A percentile compares a stretch with the other conserved stretches of the same genome.
Evolutionary conservation across 768 basidiomycete species (phyloP).

Genomic region (Mycena chlorophos): DNA sequence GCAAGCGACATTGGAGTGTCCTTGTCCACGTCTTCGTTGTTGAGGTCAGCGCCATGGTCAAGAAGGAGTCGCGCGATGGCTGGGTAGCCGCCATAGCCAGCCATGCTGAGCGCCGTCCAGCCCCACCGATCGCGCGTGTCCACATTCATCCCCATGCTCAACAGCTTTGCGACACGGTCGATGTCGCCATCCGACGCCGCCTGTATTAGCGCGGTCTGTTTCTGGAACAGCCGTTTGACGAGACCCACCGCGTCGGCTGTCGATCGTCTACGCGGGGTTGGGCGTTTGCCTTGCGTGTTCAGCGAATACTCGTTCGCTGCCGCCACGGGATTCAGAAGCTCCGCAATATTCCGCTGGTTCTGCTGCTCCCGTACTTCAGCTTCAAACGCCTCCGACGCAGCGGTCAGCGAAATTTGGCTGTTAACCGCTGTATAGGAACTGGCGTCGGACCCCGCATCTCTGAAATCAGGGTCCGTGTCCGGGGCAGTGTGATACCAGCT

Average conservation of each 20-base stretch:
- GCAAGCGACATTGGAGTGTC: slow-evolving; percentile 20
- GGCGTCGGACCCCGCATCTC: background rate
- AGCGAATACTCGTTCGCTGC: slow-evolving; percentile 8
- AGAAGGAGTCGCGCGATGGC: slow-evolving; percentile 21
- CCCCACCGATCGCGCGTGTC: slow-evolving; percentile 15
- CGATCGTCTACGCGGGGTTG: background rate
- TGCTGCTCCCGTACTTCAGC: slow-evolving; percentile 9
- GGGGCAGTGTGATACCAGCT: slow-evolving; percentile 1
- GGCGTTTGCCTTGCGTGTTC: background rate
- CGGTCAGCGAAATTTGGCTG: slow-evolving; percentile 4
- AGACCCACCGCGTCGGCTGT: slow-evolving; percentile 13
- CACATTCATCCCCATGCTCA: slow-evolving; percentile 17
- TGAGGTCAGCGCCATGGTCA: slow-evolving; percentile 18
- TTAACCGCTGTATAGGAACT: background rate
- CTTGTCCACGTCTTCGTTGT: slow-evolving; percentile 22
- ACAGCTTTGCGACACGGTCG: slow-evolving; percentile 13
- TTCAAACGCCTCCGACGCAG: slow-evolving; percentile 10
- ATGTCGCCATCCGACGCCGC: slow-evolving; percentile 22
- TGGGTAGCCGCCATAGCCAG: slow-evolving; percentile 19
- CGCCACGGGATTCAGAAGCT: slow-evolving; percentile 11
- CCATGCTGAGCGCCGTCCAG: slow-evolving; percentile 23
- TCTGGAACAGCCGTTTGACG: slow-evolving; percentile 19
- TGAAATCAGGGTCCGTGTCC: background rate
- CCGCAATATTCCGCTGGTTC: slow-evolving; percentile 8
- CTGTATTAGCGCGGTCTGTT: slow-evolving; percentile 22